These are phyloP conservation scores for Cochlearia excelsa DNA, from an alignment of 345 rosid species.

Conservation along the genomic window DNA sequence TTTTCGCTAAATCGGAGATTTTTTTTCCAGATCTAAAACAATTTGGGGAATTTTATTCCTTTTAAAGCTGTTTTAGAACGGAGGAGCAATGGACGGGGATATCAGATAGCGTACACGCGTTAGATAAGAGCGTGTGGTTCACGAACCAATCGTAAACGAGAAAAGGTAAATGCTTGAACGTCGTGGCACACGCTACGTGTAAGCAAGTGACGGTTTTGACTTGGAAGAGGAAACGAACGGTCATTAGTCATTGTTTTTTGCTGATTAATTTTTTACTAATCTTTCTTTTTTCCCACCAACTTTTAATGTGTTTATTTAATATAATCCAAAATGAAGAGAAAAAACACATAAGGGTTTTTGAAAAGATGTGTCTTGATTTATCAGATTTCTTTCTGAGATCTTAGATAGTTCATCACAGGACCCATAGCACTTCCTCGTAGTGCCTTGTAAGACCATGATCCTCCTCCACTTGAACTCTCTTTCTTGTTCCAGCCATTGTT, in stretches of 20 bases:
- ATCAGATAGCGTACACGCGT: conserved; percentile 27
- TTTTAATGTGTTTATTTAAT: conserved; percentile 4
- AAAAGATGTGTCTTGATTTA: background rate
- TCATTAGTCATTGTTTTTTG: conserved; percentile 28
- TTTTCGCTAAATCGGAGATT: conserved; percentile 6
- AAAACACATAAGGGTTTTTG: background rate
- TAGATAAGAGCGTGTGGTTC: background rate
- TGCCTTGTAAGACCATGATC: conserved; percentile 62
- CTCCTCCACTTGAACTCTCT: conserved; percentile 50
- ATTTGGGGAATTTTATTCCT: conserved; percentile 10
- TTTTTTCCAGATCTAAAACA: conserved; percentile 20
- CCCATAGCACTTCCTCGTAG: conserved; percentile 79
- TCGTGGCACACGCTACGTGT: conserved; percentile 29
- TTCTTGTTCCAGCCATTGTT: conserved; percentile 54
- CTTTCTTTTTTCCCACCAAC: conserved; percentile 6
- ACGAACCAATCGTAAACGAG: conserved; percentile 26
- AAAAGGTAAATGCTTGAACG: conserved; percentile 8
- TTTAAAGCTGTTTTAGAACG: conserved; percentile 16
- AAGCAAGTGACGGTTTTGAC: conserved; percentile 30
- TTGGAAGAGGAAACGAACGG: conserved; percentile 25
- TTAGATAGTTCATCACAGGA: conserved; percentile 71
- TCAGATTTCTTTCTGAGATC: conserved; percentile 62
- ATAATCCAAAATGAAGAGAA: conserved; percentile 20
- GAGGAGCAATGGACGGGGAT: conserved; percentile 32
- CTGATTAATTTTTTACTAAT: background rate